These are phyloP conservation scores for Conringia planisiliqua DNA, from an alignment of 345 rosid species.

Conservation along the genomic window DNA sequence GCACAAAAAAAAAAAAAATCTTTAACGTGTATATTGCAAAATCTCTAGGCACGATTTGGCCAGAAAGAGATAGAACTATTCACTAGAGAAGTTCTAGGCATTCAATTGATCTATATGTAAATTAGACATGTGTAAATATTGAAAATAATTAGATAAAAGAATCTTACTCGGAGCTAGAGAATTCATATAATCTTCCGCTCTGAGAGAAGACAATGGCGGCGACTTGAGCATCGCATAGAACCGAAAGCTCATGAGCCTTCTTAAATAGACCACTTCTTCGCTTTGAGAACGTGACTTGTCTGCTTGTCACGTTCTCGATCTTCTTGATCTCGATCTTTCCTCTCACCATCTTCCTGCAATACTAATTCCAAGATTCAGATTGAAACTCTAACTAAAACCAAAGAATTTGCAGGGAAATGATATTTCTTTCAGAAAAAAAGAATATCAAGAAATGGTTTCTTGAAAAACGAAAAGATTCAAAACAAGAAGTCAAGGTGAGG, in stretches of 20 bases:
- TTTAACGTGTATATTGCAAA: conserved; percentile 12
- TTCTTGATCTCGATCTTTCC: conserved; percentile 59
- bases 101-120: background rate
- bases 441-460: background rate
- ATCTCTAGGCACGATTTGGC: conserved; percentile 22
- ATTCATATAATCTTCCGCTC: conserved; percentile 46
- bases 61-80: conserved; percentile 16
- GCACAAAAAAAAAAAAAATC: background rate
- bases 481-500: conserved; percentile 11
- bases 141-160: background rate
- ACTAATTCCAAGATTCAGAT: conserved; percentile 10
- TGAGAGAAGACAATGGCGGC: conserved; percentile 54
- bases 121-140: background rate
- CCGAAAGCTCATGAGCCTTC: conserved; percentile 62
- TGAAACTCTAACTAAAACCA: conserved; percentile 12
- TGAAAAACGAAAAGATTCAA: conserved; percentile 15
- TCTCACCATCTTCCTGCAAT: conserved; percentile 47
- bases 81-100: conserved; percentile 1
- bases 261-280: conserved; percentile 54
- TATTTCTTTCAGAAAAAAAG: background rate
- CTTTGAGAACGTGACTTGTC: conserved; percentile 65
- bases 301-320: conserved; percentile 52
- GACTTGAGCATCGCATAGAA: conserved; percentile 64
- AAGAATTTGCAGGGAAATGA: background rate
- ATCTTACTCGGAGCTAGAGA: conserved; percentile 47